A percentile compares a stretch with the other conserved stretches of the same genome.
Evolutionary conservation across 192 early-diverging fungal species (phyloP).

Genomic region (Mortierella antarctica): DNA sequence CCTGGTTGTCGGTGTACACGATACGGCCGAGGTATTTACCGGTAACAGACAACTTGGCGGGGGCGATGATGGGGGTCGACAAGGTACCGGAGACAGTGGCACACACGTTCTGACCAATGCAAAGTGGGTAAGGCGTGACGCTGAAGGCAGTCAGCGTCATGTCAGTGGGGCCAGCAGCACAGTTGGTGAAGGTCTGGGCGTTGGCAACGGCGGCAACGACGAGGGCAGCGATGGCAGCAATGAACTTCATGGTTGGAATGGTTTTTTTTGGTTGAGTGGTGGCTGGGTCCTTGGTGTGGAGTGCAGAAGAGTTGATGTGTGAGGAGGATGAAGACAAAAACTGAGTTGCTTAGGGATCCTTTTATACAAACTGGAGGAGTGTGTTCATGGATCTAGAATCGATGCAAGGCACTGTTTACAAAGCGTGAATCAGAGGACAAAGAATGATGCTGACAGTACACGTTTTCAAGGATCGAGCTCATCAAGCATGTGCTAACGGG

Average conservation of each 20-base stretch:
- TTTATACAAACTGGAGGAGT: no score
- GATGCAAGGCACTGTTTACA: no score
- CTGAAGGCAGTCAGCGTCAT: constrained; percentile 52
- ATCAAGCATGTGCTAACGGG: no score
- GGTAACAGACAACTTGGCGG: constrained; percentile 12
- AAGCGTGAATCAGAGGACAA: no score
- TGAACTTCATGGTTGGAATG: constrained; percentile 46
- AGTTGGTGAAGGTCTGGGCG: constrained; percentile 48
- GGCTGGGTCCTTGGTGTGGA: no score
- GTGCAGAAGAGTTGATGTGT: neutral
- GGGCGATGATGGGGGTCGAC: constrained; percentile 22
- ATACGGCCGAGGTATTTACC: constrained; percentile 24
- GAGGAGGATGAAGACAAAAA: neutral
- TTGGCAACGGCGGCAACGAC: constrained; percentile 43
- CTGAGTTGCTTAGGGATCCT: no score
- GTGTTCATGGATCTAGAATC: no score
- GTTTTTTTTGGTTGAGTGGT: no score
- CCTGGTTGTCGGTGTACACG: constrained; percentile 25
- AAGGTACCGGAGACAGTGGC: constrained; percentile 36
- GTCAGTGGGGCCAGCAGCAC: constrained; percentile 1
- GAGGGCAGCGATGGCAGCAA: constrained; percentile 57
- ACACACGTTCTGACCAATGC: constrained; percentile 44
- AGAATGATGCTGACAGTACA: no score
- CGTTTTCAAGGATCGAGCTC: no score
- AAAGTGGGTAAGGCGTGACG: constrained; percentile 46